Percentiles rank a stretch among this genome's conserved stretches.
Conservation (phyloP, 306 rosid genomes). For the Corylus americana region DNA sequence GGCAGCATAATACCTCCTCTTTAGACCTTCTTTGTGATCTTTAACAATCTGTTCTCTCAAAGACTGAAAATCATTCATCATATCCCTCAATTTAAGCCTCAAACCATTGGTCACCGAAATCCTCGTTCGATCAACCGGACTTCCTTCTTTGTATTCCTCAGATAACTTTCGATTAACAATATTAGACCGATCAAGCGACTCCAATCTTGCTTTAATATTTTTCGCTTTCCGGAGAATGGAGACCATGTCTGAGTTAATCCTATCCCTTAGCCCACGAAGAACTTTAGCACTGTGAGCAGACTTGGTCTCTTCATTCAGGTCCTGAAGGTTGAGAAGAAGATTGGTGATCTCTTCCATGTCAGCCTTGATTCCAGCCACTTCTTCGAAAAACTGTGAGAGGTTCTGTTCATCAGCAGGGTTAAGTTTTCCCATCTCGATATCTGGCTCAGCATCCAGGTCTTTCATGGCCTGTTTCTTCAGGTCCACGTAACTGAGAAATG, state of each 20-base stretch:
- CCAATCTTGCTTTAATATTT: slow-evolving; percentile 56
- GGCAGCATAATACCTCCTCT: slow-evolving; percentile 60
- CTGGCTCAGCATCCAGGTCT: slow-evolving; percentile 56
- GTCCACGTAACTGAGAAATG: slow-evolving; percentile 87
- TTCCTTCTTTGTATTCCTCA: slow-evolving; percentile 55
- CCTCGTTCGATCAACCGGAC: slow-evolving; percentile 66
- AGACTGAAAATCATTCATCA: slow-evolving; percentile 74
- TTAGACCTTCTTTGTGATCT: slow-evolving; percentile 81
- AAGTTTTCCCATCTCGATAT: slow-evolving; percentile 63
- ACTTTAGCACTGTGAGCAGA: slow-evolving; percentile 83
- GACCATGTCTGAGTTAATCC: slow-evolving; percentile 77
- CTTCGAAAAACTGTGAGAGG: slow-evolving; percentile 71
- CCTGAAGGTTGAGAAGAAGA: slow-evolving; percentile 78
- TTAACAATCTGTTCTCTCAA: slow-evolving; percentile 59
- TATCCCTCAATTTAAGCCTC: slow-evolving; percentile 69
- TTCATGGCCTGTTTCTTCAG: slow-evolving; percentile 71
- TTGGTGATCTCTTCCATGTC: slow-evolving; percentile 90
- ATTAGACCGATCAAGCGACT: slow-evolving; percentile 68
- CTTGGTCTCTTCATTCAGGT: slow-evolving; percentile 72
- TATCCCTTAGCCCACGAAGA: slow-evolving; percentile 76
- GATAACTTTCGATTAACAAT: slow-evolving; percentile 41
- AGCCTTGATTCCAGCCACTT: slow-evolving; percentile 64
- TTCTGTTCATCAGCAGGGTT: slow-evolving; percentile 62
- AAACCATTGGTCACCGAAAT: slow-evolving; percentile 66
- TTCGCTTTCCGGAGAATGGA: slow-evolving; percentile 72